A percentile compares a stretch with the other conserved stretches of the same genome.
These are phyloP conservation scores for Ophiobolus disseminans DNA, from an alignment of 2,329 filamentous ascomycete genomes.

Conservation along the genomic window DNA sequence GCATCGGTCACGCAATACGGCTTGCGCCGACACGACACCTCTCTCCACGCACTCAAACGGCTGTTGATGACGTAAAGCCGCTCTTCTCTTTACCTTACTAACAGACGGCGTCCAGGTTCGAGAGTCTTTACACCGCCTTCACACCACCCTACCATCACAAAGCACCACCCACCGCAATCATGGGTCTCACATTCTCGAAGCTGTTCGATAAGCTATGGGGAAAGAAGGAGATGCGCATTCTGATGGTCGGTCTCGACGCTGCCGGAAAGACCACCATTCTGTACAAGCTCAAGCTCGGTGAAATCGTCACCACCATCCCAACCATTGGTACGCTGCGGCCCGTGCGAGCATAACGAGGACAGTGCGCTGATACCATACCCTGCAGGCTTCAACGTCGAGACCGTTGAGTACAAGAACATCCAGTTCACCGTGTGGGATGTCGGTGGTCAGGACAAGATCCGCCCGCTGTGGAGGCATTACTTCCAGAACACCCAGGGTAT, in stretches of 20 bases:
- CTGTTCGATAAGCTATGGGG: constrained; percentile 99
- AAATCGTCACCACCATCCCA: constrained; percentile 97
- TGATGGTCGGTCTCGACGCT: constrained; percentile 97
- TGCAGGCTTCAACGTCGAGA: constrained; percentile 93
- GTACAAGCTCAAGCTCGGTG: constrained; percentile 98
- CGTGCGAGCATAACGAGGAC: constrained; percentile 7
- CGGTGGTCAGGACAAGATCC: constrained; percentile 98
- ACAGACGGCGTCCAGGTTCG: constrained; percentile 39
- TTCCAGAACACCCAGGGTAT: constrained; percentile 95
- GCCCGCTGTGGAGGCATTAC: constrained; percentile 96
- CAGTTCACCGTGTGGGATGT: constrained; percentile 99
- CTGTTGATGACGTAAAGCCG: constrained; percentile 15
- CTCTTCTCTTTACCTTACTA: constrained; percentile 23
- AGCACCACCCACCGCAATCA: constrained; percentile 64
- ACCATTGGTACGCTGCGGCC: constrained; percentile 71
- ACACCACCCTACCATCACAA: constrained; percentile 28
- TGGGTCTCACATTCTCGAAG: constrained; percentile 94
- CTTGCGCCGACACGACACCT: constrained; percentile 20
- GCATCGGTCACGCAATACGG: constrained; percentile 35
- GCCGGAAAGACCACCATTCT: constrained; percentile 97
- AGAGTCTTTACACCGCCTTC: constrained; percentile 44
- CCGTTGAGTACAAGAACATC: constrained; percentile 98
- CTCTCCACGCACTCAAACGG: constrained; percentile 11
- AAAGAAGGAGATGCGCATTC: constrained; percentile 97
- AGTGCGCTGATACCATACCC: constrained; percentile 32